Conservation (phyloP, 1,284 basidiomycete species). For the Macrocystidia cucumis region DNA sequence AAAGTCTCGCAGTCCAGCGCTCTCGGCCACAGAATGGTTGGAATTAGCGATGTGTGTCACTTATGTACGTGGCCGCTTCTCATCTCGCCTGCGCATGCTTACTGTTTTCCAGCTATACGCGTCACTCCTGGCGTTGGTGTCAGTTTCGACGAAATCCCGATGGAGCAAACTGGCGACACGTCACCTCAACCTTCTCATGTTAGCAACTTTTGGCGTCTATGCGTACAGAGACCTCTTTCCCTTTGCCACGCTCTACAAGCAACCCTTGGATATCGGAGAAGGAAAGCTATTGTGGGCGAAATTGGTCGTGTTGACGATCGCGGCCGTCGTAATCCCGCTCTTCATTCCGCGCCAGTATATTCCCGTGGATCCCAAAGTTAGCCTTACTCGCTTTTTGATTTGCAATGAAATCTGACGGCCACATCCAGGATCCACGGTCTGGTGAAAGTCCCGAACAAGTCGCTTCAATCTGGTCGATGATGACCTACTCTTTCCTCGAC, state of each 20-base stretch:
- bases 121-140: constrained; percentile 21
- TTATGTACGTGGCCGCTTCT: constrained; percentile 19
- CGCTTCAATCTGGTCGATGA: constrained; percentile 46
- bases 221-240: constrained; percentile 62
- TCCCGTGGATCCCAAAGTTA: constrained; percentile 35
- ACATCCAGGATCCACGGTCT: constrained; percentile 29
- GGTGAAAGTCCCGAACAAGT: constrained; percentile 61
- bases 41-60: constrained; percentile 23
- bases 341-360: constrained; percentile 33
- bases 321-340: constrained; percentile 28
- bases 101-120: constrained; percentile 18
- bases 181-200: constrained; percentile 27
- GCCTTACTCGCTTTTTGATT: constrained; percentile 3
- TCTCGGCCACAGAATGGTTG: constrained; percentile 18
- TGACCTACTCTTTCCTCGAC: constrained; percentile 54
- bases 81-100: constrained; percentile 1
- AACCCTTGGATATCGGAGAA: constrained; percentile 24
- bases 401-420: constrained; percentile 1
- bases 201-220: constrained; percentile 33
- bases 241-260: constrained; percentile 36
- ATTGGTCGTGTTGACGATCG: constrained; percentile 22
- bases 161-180: constrained; percentile 21
- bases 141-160: constrained; percentile 17
- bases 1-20: constrained; percentile 11
- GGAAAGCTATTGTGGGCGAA: constrained; percentile 30